These are phyloP conservation scores for Westerdykella ornata DNA, from an alignment of 2,329 filamentous ascomycete species.

Conservation along the genomic window DNA sequence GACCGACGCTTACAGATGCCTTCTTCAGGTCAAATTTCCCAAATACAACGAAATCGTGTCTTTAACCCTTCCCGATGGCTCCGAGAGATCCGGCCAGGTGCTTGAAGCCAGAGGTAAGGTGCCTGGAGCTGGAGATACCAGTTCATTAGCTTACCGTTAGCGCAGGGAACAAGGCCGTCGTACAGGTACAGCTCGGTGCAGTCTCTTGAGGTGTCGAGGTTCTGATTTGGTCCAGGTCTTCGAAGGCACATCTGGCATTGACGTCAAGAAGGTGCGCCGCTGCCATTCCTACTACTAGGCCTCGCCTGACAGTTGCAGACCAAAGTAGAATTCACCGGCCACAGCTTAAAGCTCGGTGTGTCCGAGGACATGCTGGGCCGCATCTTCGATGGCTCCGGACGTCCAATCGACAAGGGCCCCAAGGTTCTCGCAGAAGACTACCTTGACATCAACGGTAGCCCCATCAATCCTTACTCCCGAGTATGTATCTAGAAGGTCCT, in stretches of 20 bases:
- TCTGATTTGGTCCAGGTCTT: constrained; percentile 64
- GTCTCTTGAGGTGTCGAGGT: neutral
- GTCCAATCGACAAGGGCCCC: constrained; percentile 97
- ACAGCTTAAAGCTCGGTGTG: constrained; percentile 96
- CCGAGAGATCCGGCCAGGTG: constrained; percentile 88
- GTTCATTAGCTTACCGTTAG: constrained; percentile 12
- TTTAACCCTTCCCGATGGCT: constrained; percentile 90
- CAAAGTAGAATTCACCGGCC: constrained; percentile 92
- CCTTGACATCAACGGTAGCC: constrained; percentile 96
- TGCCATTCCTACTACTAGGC: constrained; percentile 9
- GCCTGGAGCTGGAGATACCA: neutral
- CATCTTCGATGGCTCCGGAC: constrained; percentile 96
- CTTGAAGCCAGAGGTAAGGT: constrained; percentile 86
- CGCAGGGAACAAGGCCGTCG: constrained; percentile 82
- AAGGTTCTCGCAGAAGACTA: constrained; percentile 98
- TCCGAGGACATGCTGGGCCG: constrained; percentile 99
- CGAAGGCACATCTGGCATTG: constrained; percentile 92
- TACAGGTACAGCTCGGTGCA: constrained; percentile 62
- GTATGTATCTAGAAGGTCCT: constrained; percentile 48
- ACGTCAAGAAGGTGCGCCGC: constrained; percentile 77
- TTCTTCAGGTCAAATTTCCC: constrained; percentile 83
- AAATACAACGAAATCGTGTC: constrained; percentile 97
- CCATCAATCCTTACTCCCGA: constrained; percentile 96
- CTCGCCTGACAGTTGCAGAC: constrained; percentile 52
- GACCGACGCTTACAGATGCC: constrained; percentile 17